Evolutionary conservation across 176 grass and related monocot species (phyloP), one percentile per base, ranked within the genome.

Genomic region (Eremochloa ophiuroides): DNA sequence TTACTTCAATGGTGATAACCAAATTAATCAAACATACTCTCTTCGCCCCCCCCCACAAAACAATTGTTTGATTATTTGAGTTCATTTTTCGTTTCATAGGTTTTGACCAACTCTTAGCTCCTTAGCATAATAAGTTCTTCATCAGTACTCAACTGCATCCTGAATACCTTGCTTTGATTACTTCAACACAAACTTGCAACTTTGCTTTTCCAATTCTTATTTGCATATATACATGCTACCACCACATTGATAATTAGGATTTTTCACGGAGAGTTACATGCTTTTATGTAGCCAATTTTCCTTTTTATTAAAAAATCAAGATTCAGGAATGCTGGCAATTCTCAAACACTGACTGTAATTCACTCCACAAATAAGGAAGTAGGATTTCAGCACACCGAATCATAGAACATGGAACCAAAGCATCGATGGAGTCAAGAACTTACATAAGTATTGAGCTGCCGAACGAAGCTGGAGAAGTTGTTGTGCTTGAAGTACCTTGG

Each of bases 401-500:
- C 22, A 43, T 3, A 78, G 6, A 20, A 87, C 12, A 62, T 5
- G 22, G 50, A 40, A 38, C 17, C n/a, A 63, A 63, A 81, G 10
- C 60, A 43, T 8, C 8, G 18, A 14, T 22, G 41, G 28, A 47
- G 27, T 5, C 28, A 16, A 84, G 1, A 61, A 80, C 90, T 98
- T 85, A 98, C 95, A 44, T 98, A 98, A 48, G 95, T 98, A 63
- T 98, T 98, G 51, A 98, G 90, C 88, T 95, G 95, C 53, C 95
- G 87, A 29, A 98, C 95, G 62, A 98, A 98, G 86, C 95, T 98
- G 50, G 95, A 98, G 92, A 95, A 98, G 85, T 98, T 98, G 74
- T 91, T 91, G 88, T 98, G 95, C 92, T 98, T 98, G 95, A 98
- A 98, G 76, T 91, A 91, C 61, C 78, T 88, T 20, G 90, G 95